These are phyloP conservation scores for Quercus dentata DNA, from an alignment of 306 rosid genomes.

Conservation along the genomic window DNA sequence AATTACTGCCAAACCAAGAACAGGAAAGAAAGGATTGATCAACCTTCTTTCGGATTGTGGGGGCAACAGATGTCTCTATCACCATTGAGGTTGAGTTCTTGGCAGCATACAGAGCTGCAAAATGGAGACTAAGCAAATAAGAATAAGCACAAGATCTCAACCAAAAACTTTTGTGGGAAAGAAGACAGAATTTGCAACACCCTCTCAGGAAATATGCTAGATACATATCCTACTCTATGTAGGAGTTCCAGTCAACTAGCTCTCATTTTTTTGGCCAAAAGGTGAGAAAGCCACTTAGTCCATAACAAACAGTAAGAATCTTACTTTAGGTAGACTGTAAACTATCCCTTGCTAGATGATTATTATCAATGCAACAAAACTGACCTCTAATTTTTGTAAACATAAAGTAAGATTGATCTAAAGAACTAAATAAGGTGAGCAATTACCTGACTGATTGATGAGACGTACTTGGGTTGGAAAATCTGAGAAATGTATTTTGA, in stretches of 20 bases:
- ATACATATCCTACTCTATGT: conserved; percentile 26
- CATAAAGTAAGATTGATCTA: neutral
- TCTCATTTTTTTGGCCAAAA: conserved; percentile 12
- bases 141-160: conserved; percentile 48
- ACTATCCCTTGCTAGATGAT: neutral
- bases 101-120: conserved; percentile 56
- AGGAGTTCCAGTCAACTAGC: conserved; percentile 20
- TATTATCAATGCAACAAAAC: conserved; percentile 7
- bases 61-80: conserved; percentile 51
- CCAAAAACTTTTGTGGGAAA: conserved; percentile 41
- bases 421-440: neutral
- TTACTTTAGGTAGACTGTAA: neutral
- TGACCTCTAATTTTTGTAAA: neutral
- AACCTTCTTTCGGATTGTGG: conserved; percentile 51
- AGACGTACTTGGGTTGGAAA: neutral
- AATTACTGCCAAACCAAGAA: conserved; percentile 27
- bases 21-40: conserved; percentile 39
- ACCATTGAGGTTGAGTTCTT: conserved; percentile 42
- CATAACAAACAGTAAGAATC: neutral
- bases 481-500: conserved; percentile 2
- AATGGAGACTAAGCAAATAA: conserved; percentile 57
- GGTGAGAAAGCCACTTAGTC: conserved; percentile 3
- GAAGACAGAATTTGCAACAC: conserved; percentile 25
- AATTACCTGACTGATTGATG: conserved; percentile 18
- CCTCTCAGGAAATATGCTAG: conserved; percentile 18